phyloP scores from a whole-genome alignment of 208 protist genomes.

The Leishmania guyanensis region DNA sequence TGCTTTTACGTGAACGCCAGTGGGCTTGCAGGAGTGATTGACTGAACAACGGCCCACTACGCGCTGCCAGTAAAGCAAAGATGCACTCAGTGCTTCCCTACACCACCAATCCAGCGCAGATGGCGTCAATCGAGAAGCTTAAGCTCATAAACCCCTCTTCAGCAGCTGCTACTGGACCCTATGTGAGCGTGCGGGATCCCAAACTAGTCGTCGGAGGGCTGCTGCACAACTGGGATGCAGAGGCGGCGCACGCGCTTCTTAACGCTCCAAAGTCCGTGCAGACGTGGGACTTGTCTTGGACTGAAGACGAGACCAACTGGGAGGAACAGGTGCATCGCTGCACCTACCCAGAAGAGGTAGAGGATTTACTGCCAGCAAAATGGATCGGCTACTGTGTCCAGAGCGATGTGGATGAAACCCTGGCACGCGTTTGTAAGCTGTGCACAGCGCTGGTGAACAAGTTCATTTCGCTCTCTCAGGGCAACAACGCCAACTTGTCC shows the following conservation, averaged over 20 bases:
- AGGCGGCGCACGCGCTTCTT: conserved; percentile 64
- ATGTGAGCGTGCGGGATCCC: conserved; percentile 56
- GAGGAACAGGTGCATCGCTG: conserved; percentile 74
- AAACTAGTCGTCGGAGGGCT: conserved; percentile 74
- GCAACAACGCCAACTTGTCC: conserved; percentile 76
- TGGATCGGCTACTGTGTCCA: conserved; percentile 88
- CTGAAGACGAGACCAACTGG: conserved; percentile 77
- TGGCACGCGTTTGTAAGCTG: conserved; percentile 87
- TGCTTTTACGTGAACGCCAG: neutral
- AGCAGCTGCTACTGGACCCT: conserved; percentile 61
- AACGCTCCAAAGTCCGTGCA: conserved; percentile 54
- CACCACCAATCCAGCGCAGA: conserved; percentile 80
- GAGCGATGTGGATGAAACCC: conserved; percentile 84
- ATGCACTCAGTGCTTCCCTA: conserved; percentile 90
- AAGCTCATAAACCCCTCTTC: conserved; percentile 79
- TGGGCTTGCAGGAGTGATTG: neutral
- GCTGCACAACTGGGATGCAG: conserved; percentile 84
- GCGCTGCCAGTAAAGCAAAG: neutral
- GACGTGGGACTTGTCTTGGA: conserved; percentile 86
- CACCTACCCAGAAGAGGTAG: conserved; percentile 83
- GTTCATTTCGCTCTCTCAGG: conserved; percentile 76
- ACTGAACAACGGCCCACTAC: neutral
- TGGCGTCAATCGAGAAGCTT: conserved; percentile 76
- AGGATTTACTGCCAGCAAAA: conserved; percentile 81
- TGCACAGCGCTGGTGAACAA: conserved; percentile 88